Conservation (phyloP, 768 basidiomycete species). For the Termitomyces heimii region DNA sequence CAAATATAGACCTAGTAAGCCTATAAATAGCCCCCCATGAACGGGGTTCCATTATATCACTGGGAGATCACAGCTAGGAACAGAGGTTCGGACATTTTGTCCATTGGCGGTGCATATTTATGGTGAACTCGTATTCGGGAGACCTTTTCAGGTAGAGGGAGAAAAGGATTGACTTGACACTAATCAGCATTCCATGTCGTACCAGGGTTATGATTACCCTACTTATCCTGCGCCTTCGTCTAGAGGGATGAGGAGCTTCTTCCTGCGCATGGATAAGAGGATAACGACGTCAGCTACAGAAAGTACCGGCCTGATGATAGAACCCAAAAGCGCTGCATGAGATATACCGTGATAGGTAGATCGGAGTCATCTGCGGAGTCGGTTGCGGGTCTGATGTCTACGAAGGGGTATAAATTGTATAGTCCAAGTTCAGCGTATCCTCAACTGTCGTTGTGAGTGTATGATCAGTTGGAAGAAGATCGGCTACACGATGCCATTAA, state of each 20-base stretch:
- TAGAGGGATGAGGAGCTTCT: not conserved
- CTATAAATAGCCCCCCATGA: not conserved
- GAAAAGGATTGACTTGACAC: not conserved
- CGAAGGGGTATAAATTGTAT: not conserved
- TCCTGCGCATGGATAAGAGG: not conserved
- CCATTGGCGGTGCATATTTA: not conserved
- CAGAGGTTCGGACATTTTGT: not conserved
- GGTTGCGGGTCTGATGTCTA: not conserved
- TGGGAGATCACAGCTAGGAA: not conserved
- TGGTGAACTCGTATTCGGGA: not conserved
- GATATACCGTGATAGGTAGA: not conserved
- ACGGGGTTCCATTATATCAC: not conserved
- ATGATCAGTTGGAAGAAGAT: not conserved
- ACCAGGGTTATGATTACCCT: not conserved
- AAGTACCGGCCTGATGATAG: not conserved
- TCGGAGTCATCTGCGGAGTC: not conserved
- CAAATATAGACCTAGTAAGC: not conserved
- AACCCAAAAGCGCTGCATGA: not conserved
- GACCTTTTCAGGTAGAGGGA: not conserved
- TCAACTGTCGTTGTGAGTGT: not conserved
- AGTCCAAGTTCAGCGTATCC: not conserved
- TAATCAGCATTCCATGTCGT: not conserved
- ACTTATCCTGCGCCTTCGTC: not conserved
- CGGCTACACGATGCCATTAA: not conserved
- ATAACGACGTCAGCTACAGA: not conserved